Conservation (phyloP, 768 basidiomycete species). For the Gymnopilus junonius region DNA sequence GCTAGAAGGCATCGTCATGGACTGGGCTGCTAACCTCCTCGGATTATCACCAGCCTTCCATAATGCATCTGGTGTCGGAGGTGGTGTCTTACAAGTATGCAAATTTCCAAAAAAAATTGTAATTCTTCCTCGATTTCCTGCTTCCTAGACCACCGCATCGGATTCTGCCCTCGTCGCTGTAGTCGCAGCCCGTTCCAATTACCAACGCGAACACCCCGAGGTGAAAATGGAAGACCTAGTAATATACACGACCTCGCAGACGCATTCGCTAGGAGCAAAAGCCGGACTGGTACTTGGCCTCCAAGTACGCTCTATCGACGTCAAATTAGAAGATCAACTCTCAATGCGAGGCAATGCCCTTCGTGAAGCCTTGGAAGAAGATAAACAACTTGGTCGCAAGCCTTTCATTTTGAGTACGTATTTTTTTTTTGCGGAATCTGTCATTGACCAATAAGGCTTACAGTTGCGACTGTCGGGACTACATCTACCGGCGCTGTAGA, state of each 20-base stretch:
- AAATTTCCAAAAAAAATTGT: no score
- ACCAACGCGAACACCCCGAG: constrained; percentile 51
- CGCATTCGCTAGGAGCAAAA: constrained; percentile 80
- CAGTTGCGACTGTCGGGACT: constrained; percentile 91
- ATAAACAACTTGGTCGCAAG: constrained; percentile 57
- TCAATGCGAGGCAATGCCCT: constrained; percentile 72
- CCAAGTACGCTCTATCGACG: constrained; percentile 69
- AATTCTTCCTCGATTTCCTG: no score
- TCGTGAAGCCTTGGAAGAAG: constrained; percentile 64
- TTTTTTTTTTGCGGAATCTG: background rate
- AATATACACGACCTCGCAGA: constrained; percentile 89
- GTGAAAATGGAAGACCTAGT: constrained; percentile 62
- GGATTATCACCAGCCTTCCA: constrained; percentile 71
- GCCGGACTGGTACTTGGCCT: constrained; percentile 85
- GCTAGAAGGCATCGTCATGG: constrained; percentile 85
- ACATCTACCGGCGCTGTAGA: constrained; percentile 92
- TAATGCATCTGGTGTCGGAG: constrained; percentile 70
- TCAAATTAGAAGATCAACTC: constrained; percentile 64
- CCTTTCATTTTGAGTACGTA: constrained; percentile 83
- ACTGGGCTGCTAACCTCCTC: constrained; percentile 87
- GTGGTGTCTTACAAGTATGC: constrained; percentile 86
- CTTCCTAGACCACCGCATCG: constrained; percentile 77
- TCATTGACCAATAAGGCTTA: background rate
- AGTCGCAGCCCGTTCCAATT: constrained; percentile 78
- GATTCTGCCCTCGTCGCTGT: constrained; percentile 78